Conservation (phyloP, 441 rosid genomes). For the Aleurites moluccanus region DNA sequence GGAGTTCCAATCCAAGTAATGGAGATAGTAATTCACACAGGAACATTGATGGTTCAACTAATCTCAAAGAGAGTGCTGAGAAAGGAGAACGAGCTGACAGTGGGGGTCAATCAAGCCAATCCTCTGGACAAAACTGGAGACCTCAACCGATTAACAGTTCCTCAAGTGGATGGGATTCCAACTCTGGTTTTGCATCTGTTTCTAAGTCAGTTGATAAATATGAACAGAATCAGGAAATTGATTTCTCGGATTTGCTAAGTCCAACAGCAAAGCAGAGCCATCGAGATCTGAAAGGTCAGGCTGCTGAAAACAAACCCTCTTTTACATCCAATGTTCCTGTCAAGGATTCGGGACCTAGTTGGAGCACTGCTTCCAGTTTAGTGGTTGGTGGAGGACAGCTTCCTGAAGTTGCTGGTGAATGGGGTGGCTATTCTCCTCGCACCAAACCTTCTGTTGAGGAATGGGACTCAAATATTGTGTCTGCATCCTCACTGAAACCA, state of each 20-base stretch:
- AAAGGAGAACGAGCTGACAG: conserved; percentile 50
- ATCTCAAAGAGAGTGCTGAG: conserved; percentile 31
- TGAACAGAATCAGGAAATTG: conserved; percentile 47
- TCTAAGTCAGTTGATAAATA: conserved; percentile 39
- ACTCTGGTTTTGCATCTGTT: conserved; percentile 41
- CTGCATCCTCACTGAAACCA: conserved; percentile 53
- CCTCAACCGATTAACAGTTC: conserved; percentile 45
- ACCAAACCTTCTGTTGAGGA: conserved; percentile 42
- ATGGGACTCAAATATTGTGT: conserved; percentile 53
- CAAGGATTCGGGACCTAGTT: conserved; percentile 65
- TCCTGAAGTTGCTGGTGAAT: conserved; percentile 55
- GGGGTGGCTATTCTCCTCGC: conserved; percentile 50
- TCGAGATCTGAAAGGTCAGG: conserved; percentile 44
- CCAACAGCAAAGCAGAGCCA: conserved; percentile 44
- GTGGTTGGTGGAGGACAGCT: conserved; percentile 54
- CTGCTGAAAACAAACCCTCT: conserved; percentile 50
- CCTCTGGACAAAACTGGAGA: conserved; percentile 62
- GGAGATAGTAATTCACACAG: conserved; percentile 30
- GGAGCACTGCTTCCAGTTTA: conserved; percentile 74
- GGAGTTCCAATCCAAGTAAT: conserved; percentile 34
- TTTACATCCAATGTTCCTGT: conserved; percentile 45
- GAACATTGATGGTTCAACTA: conserved; percentile 33
- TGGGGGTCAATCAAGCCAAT: conserved; percentile 45
- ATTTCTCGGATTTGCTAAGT: conserved; percentile 51
- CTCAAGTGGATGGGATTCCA: conserved; percentile 52